Conservation (phyloP, 305 asterid genomes). For the Rubia peregrina region DNA sequence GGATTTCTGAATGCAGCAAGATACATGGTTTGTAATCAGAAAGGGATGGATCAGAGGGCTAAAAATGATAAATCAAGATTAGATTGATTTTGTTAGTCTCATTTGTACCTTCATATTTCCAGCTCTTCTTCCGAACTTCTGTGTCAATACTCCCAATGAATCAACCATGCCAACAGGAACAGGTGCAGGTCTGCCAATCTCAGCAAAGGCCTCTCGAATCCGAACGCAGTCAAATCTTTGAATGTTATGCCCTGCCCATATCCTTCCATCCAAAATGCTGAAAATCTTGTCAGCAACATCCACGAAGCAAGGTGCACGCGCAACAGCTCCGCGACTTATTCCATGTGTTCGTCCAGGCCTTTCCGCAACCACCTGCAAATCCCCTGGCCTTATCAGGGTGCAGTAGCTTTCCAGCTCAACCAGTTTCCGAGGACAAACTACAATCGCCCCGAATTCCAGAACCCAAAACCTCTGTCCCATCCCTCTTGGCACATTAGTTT, state of each 20-base stretch:
- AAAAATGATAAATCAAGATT: too few species aligned
- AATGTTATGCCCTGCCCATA: slow-evolving; percentile 97
- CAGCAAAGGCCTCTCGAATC: slow-evolving; percentile 62
- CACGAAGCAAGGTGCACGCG: slow-evolving; percentile 55
- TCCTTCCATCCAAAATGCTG: slow-evolving; percentile 64
- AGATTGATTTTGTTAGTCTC: too few species aligned
- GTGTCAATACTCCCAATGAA: slow-evolving; percentile 57
- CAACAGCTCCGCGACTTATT: slow-evolving; percentile 57
- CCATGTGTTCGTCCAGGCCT: slow-evolving; percentile 53
- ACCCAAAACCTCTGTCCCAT: slow-evolving; percentile 57
- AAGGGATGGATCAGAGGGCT: too few species aligned
- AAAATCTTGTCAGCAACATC: slow-evolving; percentile 61
- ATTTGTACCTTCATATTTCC: slow-evolving; percentile 84
- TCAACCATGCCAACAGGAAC: slow-evolving; percentile 64
- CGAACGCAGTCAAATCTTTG: slow-evolving; percentile 79
- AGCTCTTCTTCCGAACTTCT: slow-evolving; percentile 80
- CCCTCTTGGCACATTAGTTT: slow-evolving; percentile 63
- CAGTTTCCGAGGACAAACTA: slow-evolving; percentile 66
- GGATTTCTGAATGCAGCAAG: background rate
- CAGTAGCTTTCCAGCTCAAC: slow-evolving; percentile 72
- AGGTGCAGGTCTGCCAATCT: slow-evolving; percentile 51
- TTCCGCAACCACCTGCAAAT: slow-evolving; percentile 45
- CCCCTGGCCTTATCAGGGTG: slow-evolving; percentile 72
- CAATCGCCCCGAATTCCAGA: slow-evolving; percentile 78
- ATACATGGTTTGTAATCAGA: too few species aligned